Evolutionary conservation across 2,329 filamentous ascomycete genomes (phyloP).

Genomic region (Penicillium griseofulvum): DNA sequence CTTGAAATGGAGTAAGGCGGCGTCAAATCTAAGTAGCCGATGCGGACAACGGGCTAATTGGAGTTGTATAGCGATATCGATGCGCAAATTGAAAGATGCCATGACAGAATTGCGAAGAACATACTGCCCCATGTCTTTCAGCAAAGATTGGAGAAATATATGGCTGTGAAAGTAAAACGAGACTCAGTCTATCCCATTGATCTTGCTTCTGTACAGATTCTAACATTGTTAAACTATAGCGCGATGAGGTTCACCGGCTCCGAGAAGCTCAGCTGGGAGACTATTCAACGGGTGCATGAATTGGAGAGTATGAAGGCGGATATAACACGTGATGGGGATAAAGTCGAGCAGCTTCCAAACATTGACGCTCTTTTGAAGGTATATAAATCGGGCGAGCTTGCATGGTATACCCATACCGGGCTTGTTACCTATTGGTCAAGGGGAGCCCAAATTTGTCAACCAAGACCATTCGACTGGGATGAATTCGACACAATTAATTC

Average conservation of each 20-base stretch:
- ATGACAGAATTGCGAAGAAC: constrained; percentile 1
- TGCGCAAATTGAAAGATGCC: constrained; percentile 2
- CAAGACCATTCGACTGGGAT: constrained; percentile 5
- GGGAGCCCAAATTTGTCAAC: neutral
- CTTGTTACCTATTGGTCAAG: constrained; percentile 4
- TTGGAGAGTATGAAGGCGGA: neutral
- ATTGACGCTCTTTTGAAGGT: neutral
- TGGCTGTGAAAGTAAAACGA: neutral
- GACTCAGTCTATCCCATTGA: neutral
- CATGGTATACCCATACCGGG: neutral
- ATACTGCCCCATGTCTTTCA: constrained; percentile 1
- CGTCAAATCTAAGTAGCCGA: rapidly evolving
- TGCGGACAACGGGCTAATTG: neutral
- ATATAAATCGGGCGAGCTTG: neutral
- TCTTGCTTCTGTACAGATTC: neutral
- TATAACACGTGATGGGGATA: neutral
- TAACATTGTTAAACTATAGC: neutral
- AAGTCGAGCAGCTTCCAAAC: neutral
- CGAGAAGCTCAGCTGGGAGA: neutral
- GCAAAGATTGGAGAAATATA: neutral
- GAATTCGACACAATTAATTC: constrained; percentile 1
- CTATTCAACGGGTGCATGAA: neutral
- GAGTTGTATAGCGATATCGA: neutral
- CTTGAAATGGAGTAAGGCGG: neutral
- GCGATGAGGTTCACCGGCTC: neutral